Base-by-base conservation (phyloP, 768 basidiomycete genomes). In the Tylopilus subfusipes region DNA sequence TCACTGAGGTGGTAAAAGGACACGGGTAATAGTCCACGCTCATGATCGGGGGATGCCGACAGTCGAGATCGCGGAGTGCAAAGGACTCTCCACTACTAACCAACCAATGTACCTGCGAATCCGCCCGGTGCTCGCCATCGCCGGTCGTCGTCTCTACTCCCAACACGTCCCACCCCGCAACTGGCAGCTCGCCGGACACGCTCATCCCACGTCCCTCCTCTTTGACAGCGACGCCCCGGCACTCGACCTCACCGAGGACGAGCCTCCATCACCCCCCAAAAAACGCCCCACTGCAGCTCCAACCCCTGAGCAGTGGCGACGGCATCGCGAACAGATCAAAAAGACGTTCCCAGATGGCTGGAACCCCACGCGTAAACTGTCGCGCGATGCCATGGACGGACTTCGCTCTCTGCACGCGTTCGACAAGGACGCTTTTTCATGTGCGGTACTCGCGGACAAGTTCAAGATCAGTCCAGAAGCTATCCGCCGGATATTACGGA, bases 381-480 rank as follows among this genome's bases (percentile, higher is more conserved):
- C 89, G 14, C 80, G 88, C 51, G 85, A 88, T 62, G 90, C 90
- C 33, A 93, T 93, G 90, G 85, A 86, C 58, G 84, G 85, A 16
- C 69, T 94, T 54, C 82, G 87, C 36, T 76, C 82, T 43, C 75
- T 93, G 52, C 80, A 91, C 66, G 70, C 72, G 38, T 67, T 83
- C 42, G 83, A 93, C 63, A 83, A 85, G 9, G 76, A 74, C 45
- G 79, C 72, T 44, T 91, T 86, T 72, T 79, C 77, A 33, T 86
- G 85, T 13, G 77, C 82, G 25, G 71, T 82, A 1, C 80, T 94
- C n/a, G 84, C 89, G 16, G 80, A 85, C 54, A 80, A 80, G 65
- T 93, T 93, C 72, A 83, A 76, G 67, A 82, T 93, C 67, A 87
- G 85, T 61, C 82, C 86, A 33, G 92, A 94, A 73, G 89, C 86